A percentile compares a stretch with the other conserved stretches of the same genome.
Conservation (phyloP, 352 stramenopile genomes). For the Globisporangium polare region DNA sequence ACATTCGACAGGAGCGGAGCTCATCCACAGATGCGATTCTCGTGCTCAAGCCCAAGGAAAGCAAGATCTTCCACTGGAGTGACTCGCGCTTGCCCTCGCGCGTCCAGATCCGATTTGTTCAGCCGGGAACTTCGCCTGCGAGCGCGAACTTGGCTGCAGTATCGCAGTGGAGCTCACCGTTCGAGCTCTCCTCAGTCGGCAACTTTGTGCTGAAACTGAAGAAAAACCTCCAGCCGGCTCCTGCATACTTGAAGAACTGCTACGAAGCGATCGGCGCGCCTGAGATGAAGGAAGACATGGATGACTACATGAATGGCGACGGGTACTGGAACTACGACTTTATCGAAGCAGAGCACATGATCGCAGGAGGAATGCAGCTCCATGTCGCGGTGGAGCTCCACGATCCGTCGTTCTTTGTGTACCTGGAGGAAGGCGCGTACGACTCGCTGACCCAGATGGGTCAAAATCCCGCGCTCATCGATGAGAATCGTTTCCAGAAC, state of each 20-base stretch:
- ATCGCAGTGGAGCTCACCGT: constrained; percentile 75
- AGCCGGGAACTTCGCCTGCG: constrained; percentile 18
- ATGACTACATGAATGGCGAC: constrained; percentile 30
- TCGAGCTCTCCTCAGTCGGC: constrained; percentile 74
- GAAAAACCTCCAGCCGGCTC: constrained; percentile 41
- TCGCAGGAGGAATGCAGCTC: constrained; percentile 42
- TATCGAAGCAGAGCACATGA: constrained; percentile 30
- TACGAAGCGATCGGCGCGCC: constrained; percentile 30
- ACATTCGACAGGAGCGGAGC: constrained; percentile 60
- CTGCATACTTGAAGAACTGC: constrained; percentile 33
- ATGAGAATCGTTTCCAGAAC: constrained; percentile 23
- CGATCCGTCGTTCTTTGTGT: constrained; percentile 70
- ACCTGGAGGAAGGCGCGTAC: constrained; percentile 42
- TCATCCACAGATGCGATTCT: constrained; percentile 30
- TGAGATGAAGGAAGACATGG: constrained; percentile 28
- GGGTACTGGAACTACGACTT: constrained; percentile 28
- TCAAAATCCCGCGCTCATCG: constrained; percentile 8
- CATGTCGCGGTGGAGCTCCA: constrained; percentile 78
- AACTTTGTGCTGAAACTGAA: constrained; percentile 80
- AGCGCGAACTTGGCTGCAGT: constrained; percentile 15
- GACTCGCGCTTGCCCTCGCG: constrained; percentile 58
- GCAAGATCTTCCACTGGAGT: constrained; percentile 78
- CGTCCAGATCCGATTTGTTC: constrained; percentile 71
- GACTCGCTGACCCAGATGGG: constrained; percentile 11
- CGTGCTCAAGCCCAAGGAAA: constrained; percentile 47